A percentile compares a stretch with the other conserved stretches of the same genome.
These are phyloP conservation scores for Glonium stellatum DNA, from an alignment of 495 filamentous ascomycete species.

Conservation along the genomic window DNA sequence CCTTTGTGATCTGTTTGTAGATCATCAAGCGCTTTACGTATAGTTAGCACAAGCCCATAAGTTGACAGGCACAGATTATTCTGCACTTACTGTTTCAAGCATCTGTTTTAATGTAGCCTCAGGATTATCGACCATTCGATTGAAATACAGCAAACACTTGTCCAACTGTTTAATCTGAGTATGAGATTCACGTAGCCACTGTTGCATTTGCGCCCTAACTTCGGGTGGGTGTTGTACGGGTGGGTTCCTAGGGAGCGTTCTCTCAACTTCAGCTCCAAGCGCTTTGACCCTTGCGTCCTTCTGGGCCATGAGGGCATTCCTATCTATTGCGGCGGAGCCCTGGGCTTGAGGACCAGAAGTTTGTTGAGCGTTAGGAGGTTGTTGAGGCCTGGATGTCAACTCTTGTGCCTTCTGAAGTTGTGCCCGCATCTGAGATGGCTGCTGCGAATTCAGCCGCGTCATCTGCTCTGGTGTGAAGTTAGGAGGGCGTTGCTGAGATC, in stretches of 20 bases:
- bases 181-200: constrained; percentile 4
- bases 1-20: constrained; percentile 10
- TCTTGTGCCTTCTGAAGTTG: constrained; percentile 29
- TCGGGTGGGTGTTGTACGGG: constrained; percentile 13
- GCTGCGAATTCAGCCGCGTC: constrained; percentile 46
- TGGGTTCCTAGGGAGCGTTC: constrained; percentile 1
- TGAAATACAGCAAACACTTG: constrained; percentile 9
- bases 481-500: constrained; percentile 33
- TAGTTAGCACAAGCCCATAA: neutral
- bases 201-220: constrained; percentile 13
- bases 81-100: neutral
- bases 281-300: constrained; percentile 10
- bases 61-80: neutral
- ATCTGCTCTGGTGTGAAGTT: constrained; percentile 47
- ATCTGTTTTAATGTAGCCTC: constrained; percentile 2
- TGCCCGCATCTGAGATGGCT: constrained; percentile 25
- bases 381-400: constrained; percentile 12
- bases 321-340: neutral
- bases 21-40: constrained; percentile 3
- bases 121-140: constrained; percentile 6
- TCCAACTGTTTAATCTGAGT: constrained; percentile 14
- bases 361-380: neutral
- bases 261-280: constrained; percentile 14
- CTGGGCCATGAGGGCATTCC: neutral
- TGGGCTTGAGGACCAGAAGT: neutral